Conservation (phyloP, 2,329 filamentous ascomycete species). For the Huntiella abstrusa region DNA sequence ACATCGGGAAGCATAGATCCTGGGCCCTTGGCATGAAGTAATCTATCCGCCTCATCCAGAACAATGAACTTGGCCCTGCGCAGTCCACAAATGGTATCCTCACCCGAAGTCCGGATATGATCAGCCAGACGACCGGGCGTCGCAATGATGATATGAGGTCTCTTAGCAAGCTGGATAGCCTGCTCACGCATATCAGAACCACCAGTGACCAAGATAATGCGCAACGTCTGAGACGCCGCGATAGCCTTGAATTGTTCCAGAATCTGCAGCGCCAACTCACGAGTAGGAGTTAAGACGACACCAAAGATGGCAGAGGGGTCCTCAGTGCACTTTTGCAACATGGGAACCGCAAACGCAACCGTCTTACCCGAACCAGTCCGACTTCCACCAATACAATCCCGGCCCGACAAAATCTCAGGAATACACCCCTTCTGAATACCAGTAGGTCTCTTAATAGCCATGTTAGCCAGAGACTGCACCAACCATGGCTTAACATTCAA, state of each 20-base stretch:
- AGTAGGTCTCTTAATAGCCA: constrained; percentile 74
- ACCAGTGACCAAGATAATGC: constrained; percentile 76
- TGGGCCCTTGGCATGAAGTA: constrained; percentile 51
- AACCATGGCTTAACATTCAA: constrained; percentile 73
- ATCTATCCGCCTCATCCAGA: constrained; percentile 84
- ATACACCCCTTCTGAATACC: constrained; percentile 88
- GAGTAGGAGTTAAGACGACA: constrained; percentile 72
- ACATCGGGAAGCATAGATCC: constrained; percentile 93
- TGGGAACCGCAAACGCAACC: constrained; percentile 83
- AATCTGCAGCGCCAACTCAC: constrained; percentile 86
- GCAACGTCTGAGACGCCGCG: constrained; percentile 69
- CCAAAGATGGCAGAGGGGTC: constrained; percentile 86
- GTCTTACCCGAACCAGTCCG: constrained; percentile 95
- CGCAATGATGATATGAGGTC: constrained; percentile 84
- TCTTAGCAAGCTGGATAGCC: constrained; percentile 60
- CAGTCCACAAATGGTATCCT: constrained; percentile 73
- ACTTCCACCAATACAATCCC: constrained; percentile 88
- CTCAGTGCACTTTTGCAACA: constrained; percentile 80
- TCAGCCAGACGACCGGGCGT: constrained; percentile 87
- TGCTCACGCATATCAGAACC: constrained; percentile 85
- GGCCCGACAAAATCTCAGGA: constrained; percentile 74
- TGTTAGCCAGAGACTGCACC: constrained; percentile 53
- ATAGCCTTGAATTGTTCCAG: constrained; percentile 93
- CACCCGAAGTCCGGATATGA: constrained; percentile 77
- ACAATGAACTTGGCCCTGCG: constrained; percentile 68